These are phyloP conservation scores for Candida succiphila DNA, from an alignment of 805 yeast species.

Conservation along the genomic window DNA sequence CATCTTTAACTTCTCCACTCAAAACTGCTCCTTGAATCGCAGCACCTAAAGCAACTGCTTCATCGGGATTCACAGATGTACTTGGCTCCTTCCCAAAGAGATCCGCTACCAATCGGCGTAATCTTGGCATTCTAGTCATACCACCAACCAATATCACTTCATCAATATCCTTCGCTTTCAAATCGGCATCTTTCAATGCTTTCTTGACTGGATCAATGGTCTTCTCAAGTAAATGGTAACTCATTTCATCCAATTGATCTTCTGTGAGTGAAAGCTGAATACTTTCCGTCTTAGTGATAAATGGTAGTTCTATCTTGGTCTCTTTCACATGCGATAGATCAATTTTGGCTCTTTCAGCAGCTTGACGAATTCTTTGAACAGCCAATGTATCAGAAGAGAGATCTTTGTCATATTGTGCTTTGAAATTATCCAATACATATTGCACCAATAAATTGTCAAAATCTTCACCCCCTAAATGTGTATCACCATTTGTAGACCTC, in stretches of 20 bases:
- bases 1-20: constrained; percentile 92
- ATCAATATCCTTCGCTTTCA: constrained; percentile 54
- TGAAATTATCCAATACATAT: constrained; percentile 70
- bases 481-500: constrained; percentile 90
- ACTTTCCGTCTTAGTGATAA: constrained; percentile 47
- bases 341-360: constrained; percentile 84
- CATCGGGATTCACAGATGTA: constrained; percentile 91
- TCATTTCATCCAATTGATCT: constrained; percentile 40
- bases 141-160: constrained; percentile 86
- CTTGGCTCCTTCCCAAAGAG: constrained; percentile 79
- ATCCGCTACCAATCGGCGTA: constrained; percentile 61
- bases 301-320: constrained; percentile 74
- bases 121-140: constrained; percentile 91
- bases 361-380: constrained; percentile 78
- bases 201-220: constrained; percentile 72
- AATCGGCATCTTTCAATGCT: constrained; percentile 74
- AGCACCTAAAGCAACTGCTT: constrained; percentile 93
- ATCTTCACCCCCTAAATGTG: constrained; percentile 88
- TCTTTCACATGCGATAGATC: constrained; percentile 67
- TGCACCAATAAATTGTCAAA: constrained; percentile 78
- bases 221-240: constrained; percentile 50
- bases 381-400: constrained; percentile 61
- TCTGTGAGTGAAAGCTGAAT: constrained; percentile 36
- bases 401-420: constrained; percentile 62
- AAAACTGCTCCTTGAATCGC: constrained; percentile 96